Conservation (phyloP, 78 protist species). For the Protostelium mycophagum region DNA sequence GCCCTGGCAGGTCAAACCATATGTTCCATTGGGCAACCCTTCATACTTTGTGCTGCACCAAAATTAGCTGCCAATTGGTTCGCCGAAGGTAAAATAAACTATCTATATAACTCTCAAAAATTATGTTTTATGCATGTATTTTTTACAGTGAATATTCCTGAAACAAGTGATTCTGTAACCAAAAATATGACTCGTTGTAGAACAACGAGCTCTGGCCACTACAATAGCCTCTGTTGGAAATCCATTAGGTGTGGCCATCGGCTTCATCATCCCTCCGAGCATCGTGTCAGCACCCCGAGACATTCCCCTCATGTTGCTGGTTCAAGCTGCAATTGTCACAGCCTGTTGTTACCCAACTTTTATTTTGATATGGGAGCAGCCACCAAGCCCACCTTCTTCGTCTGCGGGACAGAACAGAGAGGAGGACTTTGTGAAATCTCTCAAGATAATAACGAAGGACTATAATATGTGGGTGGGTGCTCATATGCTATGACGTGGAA, state of each 20-base stretch:
- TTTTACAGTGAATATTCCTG: no score
- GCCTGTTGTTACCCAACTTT: not conserved
- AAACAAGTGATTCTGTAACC: no score
- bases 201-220: conserved; percentile 6
- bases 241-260: conserved; percentile 5
- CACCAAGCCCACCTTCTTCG: not conserved
- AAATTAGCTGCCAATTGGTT: conserved; percentile 3
- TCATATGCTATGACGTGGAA: not conserved
- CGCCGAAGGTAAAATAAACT: no score
- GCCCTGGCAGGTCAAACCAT: not conserved
- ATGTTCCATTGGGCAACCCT: conserved; percentile 5
- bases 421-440: not conserved
- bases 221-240: conserved; percentile 6
- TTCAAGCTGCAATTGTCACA: not conserved
- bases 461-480: not conserved
- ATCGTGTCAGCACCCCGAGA: not conserved
- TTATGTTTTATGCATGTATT: no score
- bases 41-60: not conserved
- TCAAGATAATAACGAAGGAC: not conserved
- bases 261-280: conserved; percentile 1
- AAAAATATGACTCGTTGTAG: no score
- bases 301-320: not conserved
- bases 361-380: not conserved
- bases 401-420: not conserved
- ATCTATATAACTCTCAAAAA: no score